Conservation (phyloP, 768 basidiomycete species). For the Serendipita indica region DNA sequence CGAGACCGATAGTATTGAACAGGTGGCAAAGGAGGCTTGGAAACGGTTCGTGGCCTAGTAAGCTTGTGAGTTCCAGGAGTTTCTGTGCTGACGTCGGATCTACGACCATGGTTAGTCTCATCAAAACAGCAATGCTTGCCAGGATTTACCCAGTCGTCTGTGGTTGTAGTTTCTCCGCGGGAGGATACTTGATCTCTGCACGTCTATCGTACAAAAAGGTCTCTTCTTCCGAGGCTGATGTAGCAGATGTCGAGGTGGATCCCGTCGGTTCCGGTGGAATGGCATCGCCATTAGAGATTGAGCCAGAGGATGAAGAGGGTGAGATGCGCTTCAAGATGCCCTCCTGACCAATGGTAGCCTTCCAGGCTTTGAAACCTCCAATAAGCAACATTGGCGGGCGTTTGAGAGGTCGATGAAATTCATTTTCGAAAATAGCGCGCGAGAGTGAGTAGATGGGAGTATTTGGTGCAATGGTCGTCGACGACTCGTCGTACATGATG, state of each 20-base stretch:
- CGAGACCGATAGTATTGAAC: background rate
- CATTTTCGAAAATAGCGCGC: conserved; percentile 54
- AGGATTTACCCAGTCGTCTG: conserved; percentile 1
- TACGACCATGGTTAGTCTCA: background rate
- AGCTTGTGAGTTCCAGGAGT: background rate
- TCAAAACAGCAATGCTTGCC: background rate
- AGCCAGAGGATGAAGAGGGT: background rate
- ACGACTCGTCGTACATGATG: conserved; percentile 63
- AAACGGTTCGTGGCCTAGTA: background rate
- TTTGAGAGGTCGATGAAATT: conserved; percentile 55
- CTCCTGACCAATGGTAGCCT: conserved; percentile 32
- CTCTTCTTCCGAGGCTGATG: conserved; percentile 5
- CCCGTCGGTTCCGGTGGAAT: background rate
- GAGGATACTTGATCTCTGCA: conserved; percentile 9
- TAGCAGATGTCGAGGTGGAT: conserved; percentile 5
- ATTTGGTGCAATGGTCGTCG: conserved; percentile 35
- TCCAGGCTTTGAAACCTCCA: conserved; percentile 80
- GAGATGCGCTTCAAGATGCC: conserved; percentile 16
- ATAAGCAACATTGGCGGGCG: conserved; percentile 68
- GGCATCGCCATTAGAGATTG: conserved; percentile 3
- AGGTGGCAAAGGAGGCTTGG: conserved; percentile 1
- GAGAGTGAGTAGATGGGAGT: conserved; percentile 45
- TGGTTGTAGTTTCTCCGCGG: conserved; percentile 5
- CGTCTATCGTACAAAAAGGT: conserved; percentile 5
- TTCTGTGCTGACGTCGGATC: conserved; percentile 2